These are phyloP conservation scores for Rhododendron simsii DNA, from an alignment of 148 eudicot species.

Conservation along the genomic window DNA sequence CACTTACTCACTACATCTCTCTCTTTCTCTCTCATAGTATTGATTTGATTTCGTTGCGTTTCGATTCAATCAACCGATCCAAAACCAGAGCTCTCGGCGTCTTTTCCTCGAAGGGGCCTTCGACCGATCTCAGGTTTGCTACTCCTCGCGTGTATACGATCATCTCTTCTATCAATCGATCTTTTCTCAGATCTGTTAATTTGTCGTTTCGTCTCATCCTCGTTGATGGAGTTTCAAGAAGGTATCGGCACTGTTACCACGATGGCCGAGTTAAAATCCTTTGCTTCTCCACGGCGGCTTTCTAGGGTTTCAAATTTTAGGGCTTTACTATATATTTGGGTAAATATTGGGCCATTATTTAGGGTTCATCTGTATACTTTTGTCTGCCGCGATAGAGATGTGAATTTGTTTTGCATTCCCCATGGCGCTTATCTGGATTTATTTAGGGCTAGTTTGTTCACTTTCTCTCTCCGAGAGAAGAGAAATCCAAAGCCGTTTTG, in stretches of 20 bases:
- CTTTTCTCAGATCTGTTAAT: not conserved
- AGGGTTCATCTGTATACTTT: not conserved
- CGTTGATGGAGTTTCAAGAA: not conserved
- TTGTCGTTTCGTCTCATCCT: not conserved
- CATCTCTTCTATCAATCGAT: not conserved
- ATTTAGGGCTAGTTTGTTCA: not conserved
- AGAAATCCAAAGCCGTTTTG: not conserved
- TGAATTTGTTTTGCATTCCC: not conserved
- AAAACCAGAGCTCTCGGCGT: not conserved
- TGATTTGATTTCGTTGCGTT: not conserved
- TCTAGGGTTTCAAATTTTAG: not conserved
- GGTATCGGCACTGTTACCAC: not conserved
- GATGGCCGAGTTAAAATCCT: not conserved
- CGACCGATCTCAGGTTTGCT: not conserved
- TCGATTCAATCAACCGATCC: not conserved
- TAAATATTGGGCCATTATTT: not conserved
- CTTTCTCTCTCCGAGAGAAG: not conserved
- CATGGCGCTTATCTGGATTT: not conserved
- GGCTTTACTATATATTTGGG: not conserved
- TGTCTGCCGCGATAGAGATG: not conserved
- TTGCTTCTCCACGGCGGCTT: not conserved
- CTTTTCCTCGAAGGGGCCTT: not conserved
- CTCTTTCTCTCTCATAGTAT: not conserved
- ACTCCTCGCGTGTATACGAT: not conserved
- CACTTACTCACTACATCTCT: not conserved